A percentile compares a stretch with the other conserved stretches of the same genome.
phyloP scores from a whole-genome alignment of 176 grass and related monocot species.

The Oryza nivara region DNA sequence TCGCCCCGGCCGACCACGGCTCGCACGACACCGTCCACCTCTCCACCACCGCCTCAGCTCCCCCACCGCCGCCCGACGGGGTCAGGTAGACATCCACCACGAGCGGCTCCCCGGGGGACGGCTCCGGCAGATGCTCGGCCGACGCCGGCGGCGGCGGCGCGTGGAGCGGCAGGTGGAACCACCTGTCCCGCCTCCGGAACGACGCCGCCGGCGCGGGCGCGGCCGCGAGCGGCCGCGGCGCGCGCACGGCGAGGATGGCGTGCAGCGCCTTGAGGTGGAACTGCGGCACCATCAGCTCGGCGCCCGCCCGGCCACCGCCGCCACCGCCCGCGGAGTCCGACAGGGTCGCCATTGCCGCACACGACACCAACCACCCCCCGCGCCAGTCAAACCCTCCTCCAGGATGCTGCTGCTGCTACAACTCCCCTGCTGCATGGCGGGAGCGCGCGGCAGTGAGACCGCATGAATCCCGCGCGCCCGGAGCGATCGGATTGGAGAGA shows the following conservation, averaged over 20 bases:
- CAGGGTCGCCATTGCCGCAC: conserved; percentile 50
- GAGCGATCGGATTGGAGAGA: conserved; percentile 27
- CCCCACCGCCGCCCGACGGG: conserved; percentile 28
- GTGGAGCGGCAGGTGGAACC: conserved; percentile 80
- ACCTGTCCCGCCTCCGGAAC: conserved; percentile 60
- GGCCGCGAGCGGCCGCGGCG: conserved; percentile 48
- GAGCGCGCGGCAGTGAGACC: conserved; percentile 8
- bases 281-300: conserved; percentile 84
- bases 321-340: conserved; percentile 53
- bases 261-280: conserved; percentile 90
- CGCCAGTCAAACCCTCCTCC: conserved; percentile 37
- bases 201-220: conserved; percentile 14
- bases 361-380: conserved; percentile 15
- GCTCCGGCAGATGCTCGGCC: conserved; percentile 48
- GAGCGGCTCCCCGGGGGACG: conserved; percentile 49
- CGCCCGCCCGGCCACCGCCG: conserved; percentile 46
- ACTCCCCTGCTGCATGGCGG: conserved; percentile 48
- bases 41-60: conserved; percentile 58
- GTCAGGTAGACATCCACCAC: conserved; percentile 66
- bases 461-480: conserved; percentile 33
- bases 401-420: conserved; percentile 7
- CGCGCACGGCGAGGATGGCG: conserved; percentile 79
- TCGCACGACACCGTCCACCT: conserved; percentile 75
- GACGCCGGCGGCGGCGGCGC: conserved; percentile 55
- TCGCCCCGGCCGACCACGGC: conserved; percentile 38